Percentiles rank a stretch among this genome's conserved stretches.
Conservation (phyloP, 441 rosid genomes). For the Populus trichocarpa region DNA sequence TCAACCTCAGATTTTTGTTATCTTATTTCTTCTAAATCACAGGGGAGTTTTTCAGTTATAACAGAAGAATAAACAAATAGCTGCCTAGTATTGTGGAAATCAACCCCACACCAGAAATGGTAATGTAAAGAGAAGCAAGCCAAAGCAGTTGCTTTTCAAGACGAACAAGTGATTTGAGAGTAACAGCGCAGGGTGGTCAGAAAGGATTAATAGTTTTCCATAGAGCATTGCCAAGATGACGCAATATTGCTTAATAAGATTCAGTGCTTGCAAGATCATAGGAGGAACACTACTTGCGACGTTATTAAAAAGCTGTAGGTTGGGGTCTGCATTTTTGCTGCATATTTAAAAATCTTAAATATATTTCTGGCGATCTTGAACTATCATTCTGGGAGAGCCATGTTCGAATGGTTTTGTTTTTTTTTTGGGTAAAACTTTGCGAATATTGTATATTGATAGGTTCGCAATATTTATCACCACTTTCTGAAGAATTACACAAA, state of each 20-base stretch:
- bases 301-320: too few species aligned
- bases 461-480: too few species aligned
- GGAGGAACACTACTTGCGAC: background rate
- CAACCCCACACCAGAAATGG: background rate
- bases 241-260: slow-evolving; percentile 2
- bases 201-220: background rate
- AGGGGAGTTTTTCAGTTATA: slow-evolving; percentile 23
- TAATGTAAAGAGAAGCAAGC: background rate
- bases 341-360: too few species aligned
- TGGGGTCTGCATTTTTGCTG: too few species aligned
- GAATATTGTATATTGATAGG: too few species aligned
- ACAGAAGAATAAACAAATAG: slow-evolving; percentile 14
- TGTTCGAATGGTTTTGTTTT: too few species aligned
- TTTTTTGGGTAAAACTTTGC: too few species aligned
- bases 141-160: background rate
- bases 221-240: background rate
- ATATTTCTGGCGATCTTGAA: too few species aligned
- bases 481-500: too few species aligned
- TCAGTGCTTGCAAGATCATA: background rate
- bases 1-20: slow-evolving; percentile 31
- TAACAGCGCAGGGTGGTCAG: slow-evolving; percentile 5
- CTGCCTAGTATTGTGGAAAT: background rate
- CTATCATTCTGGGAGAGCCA: too few species aligned
- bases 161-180: background rate
- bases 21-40: slow-evolving; percentile 30